Conservation (phyloP, 2,329 filamentous ascomycete genomes). For the Emmonsiellopsis sp. region DNA sequence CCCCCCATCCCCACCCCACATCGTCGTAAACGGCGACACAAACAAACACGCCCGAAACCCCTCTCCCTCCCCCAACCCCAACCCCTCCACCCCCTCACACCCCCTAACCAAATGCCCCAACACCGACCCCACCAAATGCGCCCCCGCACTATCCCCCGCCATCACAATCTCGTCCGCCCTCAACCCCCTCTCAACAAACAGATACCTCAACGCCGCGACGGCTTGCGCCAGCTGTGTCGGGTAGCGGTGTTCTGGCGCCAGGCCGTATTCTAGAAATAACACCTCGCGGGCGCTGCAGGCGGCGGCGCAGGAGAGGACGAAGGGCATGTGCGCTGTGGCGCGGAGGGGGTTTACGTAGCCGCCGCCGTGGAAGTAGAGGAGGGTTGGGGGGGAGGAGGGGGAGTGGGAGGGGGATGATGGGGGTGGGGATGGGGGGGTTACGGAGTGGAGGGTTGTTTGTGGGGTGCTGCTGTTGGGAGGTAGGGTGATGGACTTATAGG, state of each 20-base stretch:
- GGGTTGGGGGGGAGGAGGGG: neutral
- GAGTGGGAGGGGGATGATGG: too few relatives aligned
- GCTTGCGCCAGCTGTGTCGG: neutral
- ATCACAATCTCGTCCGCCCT: neutral
- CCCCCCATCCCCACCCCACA: neutral
- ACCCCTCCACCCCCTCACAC: too few relatives aligned
- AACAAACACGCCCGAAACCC: neutral
- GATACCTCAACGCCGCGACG: neutral
- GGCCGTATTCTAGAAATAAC: neutral
- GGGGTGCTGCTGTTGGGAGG: neutral
- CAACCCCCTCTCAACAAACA: neutral
- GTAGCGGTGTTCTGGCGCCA: neutral
- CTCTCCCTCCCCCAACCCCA: too few relatives aligned
- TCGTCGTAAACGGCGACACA: neutral
- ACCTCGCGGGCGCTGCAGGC: neutral
- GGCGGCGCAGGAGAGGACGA: neutral
- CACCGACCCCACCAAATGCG: neutral
- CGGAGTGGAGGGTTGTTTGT: neutral
- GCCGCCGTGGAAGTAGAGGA: slow-evolving; percentile 1
- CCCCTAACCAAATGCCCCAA: neutral
- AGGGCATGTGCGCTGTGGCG: neutral
- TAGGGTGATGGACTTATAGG: neutral
- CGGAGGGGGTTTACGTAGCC: neutral
- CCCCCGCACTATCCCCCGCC: neutral
- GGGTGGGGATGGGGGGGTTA: neutral